phyloP scores from a whole-genome alignment of 345 rosid genomes.

The Pseudoturritis turrita region DNA sequence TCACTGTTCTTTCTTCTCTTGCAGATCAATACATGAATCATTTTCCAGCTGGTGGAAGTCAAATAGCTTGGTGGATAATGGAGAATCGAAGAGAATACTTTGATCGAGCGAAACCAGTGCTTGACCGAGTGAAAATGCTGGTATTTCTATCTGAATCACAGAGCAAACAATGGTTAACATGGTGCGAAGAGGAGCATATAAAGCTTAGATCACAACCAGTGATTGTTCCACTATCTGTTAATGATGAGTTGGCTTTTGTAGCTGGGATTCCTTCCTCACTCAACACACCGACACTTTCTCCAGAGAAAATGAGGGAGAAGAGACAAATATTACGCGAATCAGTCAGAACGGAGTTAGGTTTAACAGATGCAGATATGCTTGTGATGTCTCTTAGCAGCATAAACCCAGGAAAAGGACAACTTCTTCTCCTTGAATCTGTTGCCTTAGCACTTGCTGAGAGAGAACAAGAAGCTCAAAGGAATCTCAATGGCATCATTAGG shows the following conservation, averaged over 20 bases:
- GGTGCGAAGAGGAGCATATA: conserved; percentile 80
- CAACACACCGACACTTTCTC: conserved; percentile 59
- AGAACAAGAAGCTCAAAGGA: conserved; percentile 24
- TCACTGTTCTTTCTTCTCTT: neutral
- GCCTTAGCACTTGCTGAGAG: conserved; percentile 34
- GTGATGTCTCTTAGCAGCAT: conserved; percentile 89
- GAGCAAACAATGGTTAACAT: conserved; percentile 75
- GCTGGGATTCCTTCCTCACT: conserved; percentile 84
- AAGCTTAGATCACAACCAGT: conserved; percentile 80
- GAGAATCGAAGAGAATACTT: conserved; percentile 91
- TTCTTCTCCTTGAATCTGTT: conserved; percentile 74
- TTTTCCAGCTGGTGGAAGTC: conserved; percentile 89
- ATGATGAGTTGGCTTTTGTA: conserved; percentile 86
- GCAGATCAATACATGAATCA: conserved; percentile 80
- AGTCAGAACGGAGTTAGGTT: conserved; percentile 73
- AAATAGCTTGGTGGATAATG: conserved; percentile 98
- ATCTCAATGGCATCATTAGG: conserved; percentile 19
- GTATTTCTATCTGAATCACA: conserved; percentile 79
- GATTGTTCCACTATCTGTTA: conserved; percentile 76
- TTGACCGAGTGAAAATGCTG: conserved; percentile 74
- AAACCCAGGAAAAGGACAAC: conserved; percentile 88
- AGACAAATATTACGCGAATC: conserved; percentile 53
- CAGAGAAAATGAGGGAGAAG: conserved; percentile 70
- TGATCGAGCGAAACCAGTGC: conserved; percentile 68
- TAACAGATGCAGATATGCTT: conserved; percentile 70